Percentiles rank a stretch among this genome's conserved stretches.
Evolutionary conservation across 306 rosid species (phyloP).

Genomic region (Aeschynomene evenia): DNA sequence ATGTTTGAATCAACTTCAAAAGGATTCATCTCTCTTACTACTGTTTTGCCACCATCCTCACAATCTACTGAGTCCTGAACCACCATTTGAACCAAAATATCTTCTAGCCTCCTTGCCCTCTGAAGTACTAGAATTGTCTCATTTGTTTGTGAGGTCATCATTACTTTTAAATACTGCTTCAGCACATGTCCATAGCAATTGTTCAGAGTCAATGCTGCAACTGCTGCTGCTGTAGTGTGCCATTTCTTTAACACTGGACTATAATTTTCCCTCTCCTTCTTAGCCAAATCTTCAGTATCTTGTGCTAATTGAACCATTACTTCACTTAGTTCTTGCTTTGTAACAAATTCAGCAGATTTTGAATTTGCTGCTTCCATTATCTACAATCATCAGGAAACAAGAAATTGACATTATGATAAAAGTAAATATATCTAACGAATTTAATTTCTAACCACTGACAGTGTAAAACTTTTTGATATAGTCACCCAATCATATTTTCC

Average conservation of each 20-base stretch:
- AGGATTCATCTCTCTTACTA: conserved; percentile 86
- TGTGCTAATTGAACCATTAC: conserved; percentile 59
- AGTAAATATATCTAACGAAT: too few relatives aligned
- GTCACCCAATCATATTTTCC: too few relatives aligned
- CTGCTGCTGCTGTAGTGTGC: conserved; percentile 65
- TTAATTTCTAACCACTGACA: too few relatives aligned
- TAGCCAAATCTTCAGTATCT: conserved; percentile 70
- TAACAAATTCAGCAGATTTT: conserved; percentile 28
- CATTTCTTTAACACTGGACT: conserved; percentile 79
- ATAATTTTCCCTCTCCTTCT: conserved; percentile 63
- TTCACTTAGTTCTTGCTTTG: conserved; percentile 41
- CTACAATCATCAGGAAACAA: conserved; percentile 35
- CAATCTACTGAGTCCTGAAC: conserved; percentile 79
- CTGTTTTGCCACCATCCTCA: conserved; percentile 84
- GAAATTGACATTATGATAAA: background rate
- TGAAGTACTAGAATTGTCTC: conserved; percentile 58
- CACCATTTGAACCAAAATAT: conserved; percentile 73
- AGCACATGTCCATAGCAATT: conserved; percentile 64
- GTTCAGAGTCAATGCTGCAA: conserved; percentile 74
- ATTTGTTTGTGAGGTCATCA: conserved; percentile 37
- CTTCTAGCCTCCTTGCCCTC: conserved; percentile 70
- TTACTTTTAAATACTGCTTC: conserved; percentile 58
- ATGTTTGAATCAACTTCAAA: conserved; percentile 73
- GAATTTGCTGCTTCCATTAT: conserved; percentile 43
- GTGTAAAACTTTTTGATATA: too few relatives aligned